Evolutionary conservation across 352 stramenopile species (phyloP), one percentile per base, ranked within the genome.

Genomic region (Paralagenidium karlingii): DNA sequence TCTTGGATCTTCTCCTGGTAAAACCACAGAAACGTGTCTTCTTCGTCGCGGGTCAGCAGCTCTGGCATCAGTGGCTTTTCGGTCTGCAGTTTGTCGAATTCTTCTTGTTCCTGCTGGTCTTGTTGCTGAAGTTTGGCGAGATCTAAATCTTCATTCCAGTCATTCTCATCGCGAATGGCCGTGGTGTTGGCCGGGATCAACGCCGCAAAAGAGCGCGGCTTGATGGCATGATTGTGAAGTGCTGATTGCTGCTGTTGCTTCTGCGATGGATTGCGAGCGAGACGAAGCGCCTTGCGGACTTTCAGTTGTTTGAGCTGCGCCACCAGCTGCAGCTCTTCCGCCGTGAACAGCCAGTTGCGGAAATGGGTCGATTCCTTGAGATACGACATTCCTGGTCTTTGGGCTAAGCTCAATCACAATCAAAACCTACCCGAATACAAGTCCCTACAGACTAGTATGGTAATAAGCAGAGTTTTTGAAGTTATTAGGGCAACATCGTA

Each of bases 361-460:
- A 89, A 85, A 62, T 92, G 78, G 53, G 78, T 89, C 55, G 78
- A 89, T 50, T 63, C 65, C 43, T 68, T 36, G 26, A 92, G 58
- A 56, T 92, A 92, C 56, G 78, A 65, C 78, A 91, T 91, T 36
- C n/a, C n/a, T n/a, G n/a, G n/a, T n/a, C n/a, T n/a, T n/a, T n/a
- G n/a, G n/a, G n/a, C n/a, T n/a, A n/a, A n/a, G n/a, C n/a, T n/a
- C n/a, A n/a, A n/a, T n/a, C n/a, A n/a, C n/a, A n/a, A n/a, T n/a
- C n/a, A n/a, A n/a, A n/a, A n/a, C n/a, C n/a, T n/a, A n/a, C n/a
- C n/a, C n/a, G n/a, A n/a, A n/a, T n/a, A n/a, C n/a, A n/a, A n/a
- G n/a, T n/a, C n/a, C n/a, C n/a, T n/a, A n/a, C n/a, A n/a, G n/a
- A n/a, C n/a, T n/a, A n/a, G n/a, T n/a, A n/a, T n/a, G n/a, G n/a